Conservation (phyloP, 2,329 filamentous ascomycete species). For the Fusarium buharicum region DNA sequence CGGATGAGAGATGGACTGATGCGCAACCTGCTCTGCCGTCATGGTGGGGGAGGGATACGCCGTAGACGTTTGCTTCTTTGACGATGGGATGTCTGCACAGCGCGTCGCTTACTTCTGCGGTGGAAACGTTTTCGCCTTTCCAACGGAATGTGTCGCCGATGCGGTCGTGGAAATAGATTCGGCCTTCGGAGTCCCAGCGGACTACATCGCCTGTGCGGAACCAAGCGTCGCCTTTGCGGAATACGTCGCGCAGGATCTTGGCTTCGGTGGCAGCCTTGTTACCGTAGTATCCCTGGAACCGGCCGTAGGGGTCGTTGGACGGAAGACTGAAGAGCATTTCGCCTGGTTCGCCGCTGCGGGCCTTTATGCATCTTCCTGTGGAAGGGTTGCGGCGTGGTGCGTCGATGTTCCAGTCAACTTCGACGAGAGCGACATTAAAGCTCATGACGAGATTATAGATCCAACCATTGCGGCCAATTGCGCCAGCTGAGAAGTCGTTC, state of each 20-base stretch:
- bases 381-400: conserved; percentile 72
- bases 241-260: conserved; percentile 80
- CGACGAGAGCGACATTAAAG: conserved; percentile 66
- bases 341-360: conserved; percentile 71
- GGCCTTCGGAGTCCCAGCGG: conserved; percentile 74
- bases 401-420: conserved; percentile 77
- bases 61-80: conserved; percentile 86
- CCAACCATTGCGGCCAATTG: conserved; percentile 77
- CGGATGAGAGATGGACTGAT: conserved; percentile 68
- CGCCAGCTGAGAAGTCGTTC: conserved; percentile 79
- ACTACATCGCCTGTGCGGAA: conserved; percentile 88
- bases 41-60: conserved; percentile 80
- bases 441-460: conserved; percentile 67
- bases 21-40: conserved; percentile 88
- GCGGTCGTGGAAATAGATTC: conserved; percentile 82
- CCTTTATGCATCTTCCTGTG: conserved; percentile 74
- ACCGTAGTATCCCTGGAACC: conserved; percentile 85
- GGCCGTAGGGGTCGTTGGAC: conserved; percentile 66
- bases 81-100: conserved; percentile 74
- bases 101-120: conserved; percentile 81
- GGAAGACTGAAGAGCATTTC: conserved; percentile 81
- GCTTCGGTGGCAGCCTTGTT: conserved; percentile 75
- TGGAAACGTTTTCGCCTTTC: conserved; percentile 87
- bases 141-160: conserved; percentile 82
- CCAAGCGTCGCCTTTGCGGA: conserved; percentile 80